Evolutionary conservation across 495 filamentous ascomycete genomes (phyloP), one percentile per base, ranked within the genome.

Genomic region (Lichina pygmaea): DNA sequence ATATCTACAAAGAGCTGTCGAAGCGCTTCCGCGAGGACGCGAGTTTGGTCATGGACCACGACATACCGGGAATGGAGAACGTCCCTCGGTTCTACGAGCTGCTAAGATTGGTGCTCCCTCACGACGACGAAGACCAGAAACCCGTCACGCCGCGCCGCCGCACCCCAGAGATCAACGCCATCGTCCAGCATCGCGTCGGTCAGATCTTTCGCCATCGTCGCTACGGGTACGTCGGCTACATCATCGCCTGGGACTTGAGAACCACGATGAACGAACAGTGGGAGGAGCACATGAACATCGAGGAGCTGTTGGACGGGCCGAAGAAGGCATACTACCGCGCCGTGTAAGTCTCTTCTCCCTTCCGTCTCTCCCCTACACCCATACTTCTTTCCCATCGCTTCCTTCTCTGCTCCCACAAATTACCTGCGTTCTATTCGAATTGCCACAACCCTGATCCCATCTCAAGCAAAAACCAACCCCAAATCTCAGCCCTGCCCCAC

Each of bases 321-420:
- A 60, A 75, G 43, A 80, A 86, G 57, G 77, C 72, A 44, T 93
- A 84, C 54, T 93, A 92, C 53, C 76, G 85, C 54, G 76, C 77
- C 48, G 55, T 92, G 83, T 91, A 61, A 55, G 82, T 73, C 41
- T 36, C 12, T 42, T 46, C 12, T 17, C 31, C 30, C 34, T 36
- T 34, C 24, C 13, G 24, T 37, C 24, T 40, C 44, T 17, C 34
- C 44, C 38, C 46, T 13, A 33, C 0, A 31, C 32, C n/a, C 34
- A 12, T 36, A 38, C 16, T 31, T 15, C 42, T 15, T 51, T 46
- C 10, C 40, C 46, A 6, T 15, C 33, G 13, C 11, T 46, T 42
- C 48, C 42, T 33, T 46, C 3, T 24, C 24, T 24, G 24, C 24
- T 24, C 24, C 24, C 24, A 24, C 24, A 24, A 24, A 24, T 2